Evolutionary conservation across 1,284 basidiomycete species (phyloP).

Genomic region (Bondarzewia mesenterica): DNA sequence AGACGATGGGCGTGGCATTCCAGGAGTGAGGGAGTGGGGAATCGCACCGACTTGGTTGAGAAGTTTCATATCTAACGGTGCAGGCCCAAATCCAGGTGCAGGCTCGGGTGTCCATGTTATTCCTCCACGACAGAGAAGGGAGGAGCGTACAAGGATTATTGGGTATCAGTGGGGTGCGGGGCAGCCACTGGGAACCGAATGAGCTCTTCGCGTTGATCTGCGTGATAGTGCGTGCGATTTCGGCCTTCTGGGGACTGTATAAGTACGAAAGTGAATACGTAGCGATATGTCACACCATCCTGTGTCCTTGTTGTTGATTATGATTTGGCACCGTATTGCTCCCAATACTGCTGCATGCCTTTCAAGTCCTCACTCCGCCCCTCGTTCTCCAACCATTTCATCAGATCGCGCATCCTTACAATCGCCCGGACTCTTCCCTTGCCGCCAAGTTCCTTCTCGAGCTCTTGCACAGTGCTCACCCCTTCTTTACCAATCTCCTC

Average conservation of each 20-base stretch:
- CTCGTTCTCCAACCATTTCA: constrained; percentile 72
- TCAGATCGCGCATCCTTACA: constrained; percentile 81
- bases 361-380: constrained; percentile 60
- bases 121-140: constrained; percentile 19
- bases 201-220: not conserved
- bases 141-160: constrained; percentile 11
- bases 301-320: constrained; percentile 1
- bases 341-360: constrained; percentile 77
- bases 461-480: constrained; percentile 71
- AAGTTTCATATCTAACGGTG: constrained; percentile 23
- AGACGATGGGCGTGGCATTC: constrained; percentile 8
- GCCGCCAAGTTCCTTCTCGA: constrained; percentile 70
- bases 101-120: constrained; percentile 26
- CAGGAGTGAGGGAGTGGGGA: constrained; percentile 39
- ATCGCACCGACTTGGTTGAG: constrained; percentile 32
- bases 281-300: not conserved
- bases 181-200: constrained; percentile 27
- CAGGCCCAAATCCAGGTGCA: constrained; percentile 12
- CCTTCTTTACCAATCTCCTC: constrained; percentile 80
- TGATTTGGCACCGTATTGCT: constrained; percentile 66
- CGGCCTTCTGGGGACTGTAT: too few species aligned
- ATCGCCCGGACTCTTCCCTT: constrained; percentile 66
- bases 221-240: too few species aligned
- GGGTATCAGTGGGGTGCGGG: constrained; percentile 36
- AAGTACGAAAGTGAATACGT: not conserved